Percentiles rank a stretch among this genome's conserved stretches.
These are phyloP conservation scores for Xanthoconium stramineum DNA, from an alignment of 768 basidiomycete genomes.

Conservation along the genomic window DNA sequence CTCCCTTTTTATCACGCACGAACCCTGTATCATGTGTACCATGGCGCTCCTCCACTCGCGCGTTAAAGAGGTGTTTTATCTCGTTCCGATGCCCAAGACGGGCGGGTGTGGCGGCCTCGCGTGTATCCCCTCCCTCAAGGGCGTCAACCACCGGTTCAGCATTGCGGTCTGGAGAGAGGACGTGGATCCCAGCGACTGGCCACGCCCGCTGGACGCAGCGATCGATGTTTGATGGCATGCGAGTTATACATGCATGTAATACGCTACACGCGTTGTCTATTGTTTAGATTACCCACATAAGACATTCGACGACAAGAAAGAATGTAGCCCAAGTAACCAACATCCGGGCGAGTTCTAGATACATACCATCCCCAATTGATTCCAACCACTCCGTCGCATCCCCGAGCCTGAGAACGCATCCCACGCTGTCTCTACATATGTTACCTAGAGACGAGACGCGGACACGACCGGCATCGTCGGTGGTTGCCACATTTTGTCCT, in stretches of 20 bases:
- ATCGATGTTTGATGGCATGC: conserved; percentile 28
- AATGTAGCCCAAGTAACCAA: not conserved
- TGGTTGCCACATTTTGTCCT: conserved; percentile 57
- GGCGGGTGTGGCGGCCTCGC: conserved; percentile 83
- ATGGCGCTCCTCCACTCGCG: conserved; percentile 96
- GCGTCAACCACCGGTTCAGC: conserved; percentile 85
- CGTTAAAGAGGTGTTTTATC: conserved; percentile 80
- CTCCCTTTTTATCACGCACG: conserved; percentile 88
- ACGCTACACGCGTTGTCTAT: not conserved
- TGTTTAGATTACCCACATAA: not conserved
- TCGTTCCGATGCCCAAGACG: conserved; percentile 69
- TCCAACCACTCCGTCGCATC: too few relatives aligned
- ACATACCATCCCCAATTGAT: not conserved
- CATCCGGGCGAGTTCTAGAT: not conserved
- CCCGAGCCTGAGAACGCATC: conserved; percentile 4
- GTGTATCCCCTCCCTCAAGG: conserved; percentile 76
- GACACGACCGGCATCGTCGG: not conserved
- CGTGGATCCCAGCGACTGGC: not conserved
- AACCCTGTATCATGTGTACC: conserved; percentile 96
- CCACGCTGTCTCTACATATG: not conserved
- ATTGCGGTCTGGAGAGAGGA: conserved; percentile 62
- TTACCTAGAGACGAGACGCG: conserved; percentile 16
- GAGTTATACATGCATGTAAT: not conserved
- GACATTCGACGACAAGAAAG: not conserved
- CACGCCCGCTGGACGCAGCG: conserved; percentile 16